Evolutionary conservation across 208 protist genomes (phyloP).

Genomic region (Leishmania lainsoni): DNA sequence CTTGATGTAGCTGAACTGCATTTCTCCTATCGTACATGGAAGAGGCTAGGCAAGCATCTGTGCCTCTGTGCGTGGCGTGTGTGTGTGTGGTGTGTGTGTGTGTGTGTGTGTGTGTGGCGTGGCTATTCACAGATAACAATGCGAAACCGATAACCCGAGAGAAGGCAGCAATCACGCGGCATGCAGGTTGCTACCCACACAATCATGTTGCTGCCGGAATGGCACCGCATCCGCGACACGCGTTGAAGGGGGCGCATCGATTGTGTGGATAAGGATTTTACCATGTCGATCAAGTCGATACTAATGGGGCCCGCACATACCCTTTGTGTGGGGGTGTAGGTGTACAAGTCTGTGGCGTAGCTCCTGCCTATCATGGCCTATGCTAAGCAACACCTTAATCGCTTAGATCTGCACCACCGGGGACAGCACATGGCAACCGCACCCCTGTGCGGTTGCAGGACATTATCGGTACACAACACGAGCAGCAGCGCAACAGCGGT

Average conservation of each 20-base stretch:
- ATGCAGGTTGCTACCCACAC: neutral
- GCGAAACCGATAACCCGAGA: neutral
- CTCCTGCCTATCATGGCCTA: slow-evolving; percentile 13
- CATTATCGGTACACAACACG: neutral
- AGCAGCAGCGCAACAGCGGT: neutral
- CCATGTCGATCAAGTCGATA: neutral
- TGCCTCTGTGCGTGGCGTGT: neutral
- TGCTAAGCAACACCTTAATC: slow-evolving; percentile 14
- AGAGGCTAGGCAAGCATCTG: neutral
- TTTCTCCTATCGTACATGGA: neutral
- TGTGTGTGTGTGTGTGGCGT: neutral
- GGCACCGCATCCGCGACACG: neutral
- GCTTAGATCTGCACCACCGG: slow-evolving; percentile 15
- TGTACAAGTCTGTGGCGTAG: neutral
- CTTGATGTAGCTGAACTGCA: neutral
- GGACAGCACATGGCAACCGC: neutral
- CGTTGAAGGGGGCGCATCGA: neutral
- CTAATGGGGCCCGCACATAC: neutral
- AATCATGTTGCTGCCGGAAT: neutral
- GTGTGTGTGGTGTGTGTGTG: neutral
- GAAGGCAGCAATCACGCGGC: neutral
- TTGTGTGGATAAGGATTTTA: neutral
- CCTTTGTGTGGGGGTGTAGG: neutral
- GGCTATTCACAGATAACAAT: slow-evolving; percentile 1
- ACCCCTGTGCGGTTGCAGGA: neutral